Conservation (phyloP, 2,329 filamentous ascomycete genomes). For the Graphilbum sp. region DNA sequence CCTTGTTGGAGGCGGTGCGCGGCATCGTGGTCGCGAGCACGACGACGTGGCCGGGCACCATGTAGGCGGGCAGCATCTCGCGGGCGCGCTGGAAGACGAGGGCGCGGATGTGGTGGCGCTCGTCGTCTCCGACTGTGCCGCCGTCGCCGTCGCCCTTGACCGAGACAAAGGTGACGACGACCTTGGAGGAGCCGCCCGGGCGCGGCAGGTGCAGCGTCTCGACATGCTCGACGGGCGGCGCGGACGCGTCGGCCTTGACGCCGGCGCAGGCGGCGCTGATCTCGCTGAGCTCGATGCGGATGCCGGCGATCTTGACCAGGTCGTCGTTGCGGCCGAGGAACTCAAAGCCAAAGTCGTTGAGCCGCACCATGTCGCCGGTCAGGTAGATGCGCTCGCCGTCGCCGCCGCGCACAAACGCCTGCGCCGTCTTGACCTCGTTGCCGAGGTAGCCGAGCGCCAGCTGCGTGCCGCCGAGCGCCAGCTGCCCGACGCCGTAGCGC, state of each 20-base stretch:
- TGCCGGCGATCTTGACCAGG: constrained; percentile 47
- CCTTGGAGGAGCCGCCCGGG: constrained; percentile 14
- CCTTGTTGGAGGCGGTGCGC: constrained; percentile 18
- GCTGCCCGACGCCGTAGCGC: constrained; percentile 31
- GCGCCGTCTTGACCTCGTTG: constrained; percentile 9
- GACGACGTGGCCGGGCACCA: constrained; percentile 18
- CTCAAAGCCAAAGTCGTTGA: constrained; percentile 32
- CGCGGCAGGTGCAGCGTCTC: constrained; percentile 18
- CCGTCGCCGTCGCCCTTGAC: constrained; percentile 6
- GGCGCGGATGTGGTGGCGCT: constrained; percentile 4
- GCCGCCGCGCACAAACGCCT: constrained; percentile 9
- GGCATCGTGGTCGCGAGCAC: constrained; percentile 15
- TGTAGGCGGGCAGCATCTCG: constrained; percentile 12
- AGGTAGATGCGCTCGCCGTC: constrained; percentile 13
- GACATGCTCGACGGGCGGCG: constrained; percentile 17
- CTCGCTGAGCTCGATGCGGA: constrained; percentile 40
- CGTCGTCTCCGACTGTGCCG: no score
- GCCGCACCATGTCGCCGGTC: constrained; percentile 39
- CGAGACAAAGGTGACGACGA: constrained; percentile 19
- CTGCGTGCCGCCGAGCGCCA: constrained; percentile 34
- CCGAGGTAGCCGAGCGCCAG: constrained; percentile 40
- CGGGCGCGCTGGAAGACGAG: constrained; percentile 4
- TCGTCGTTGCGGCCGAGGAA: constrained; percentile 42
- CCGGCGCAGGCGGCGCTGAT: constrained; percentile 15
- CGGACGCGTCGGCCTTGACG: constrained; percentile 16